Evolutionary conservation across 495 filamentous ascomycete genomes (phyloP), one percentile per base, ranked within the genome.

Genomic region (Chaetomium fimeti): DNA sequence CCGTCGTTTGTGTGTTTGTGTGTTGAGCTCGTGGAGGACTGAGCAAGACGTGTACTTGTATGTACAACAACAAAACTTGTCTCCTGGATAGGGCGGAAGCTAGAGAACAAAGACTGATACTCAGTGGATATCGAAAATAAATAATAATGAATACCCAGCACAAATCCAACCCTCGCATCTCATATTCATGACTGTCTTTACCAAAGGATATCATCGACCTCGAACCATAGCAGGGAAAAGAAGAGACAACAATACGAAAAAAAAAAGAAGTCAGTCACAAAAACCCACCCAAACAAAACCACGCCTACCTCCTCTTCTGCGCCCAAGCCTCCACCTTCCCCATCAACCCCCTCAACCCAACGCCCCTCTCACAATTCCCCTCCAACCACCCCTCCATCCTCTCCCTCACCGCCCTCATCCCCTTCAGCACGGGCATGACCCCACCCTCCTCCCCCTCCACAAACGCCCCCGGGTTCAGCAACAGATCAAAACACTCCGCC

Each of bases 311-410:
- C 72, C 69, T 67, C 51, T 68, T 68, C 69, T 45, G 72, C 11
- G 77, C 75, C 76, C 77, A 77, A 67, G 77, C 84, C 82, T 89
- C 90, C 63, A 87, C 82, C 74, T 90, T 87, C 45, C 79, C 83
- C 68, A 96, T 82, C 58, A 85, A 73, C 9, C 78, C 86, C 73
- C 93, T 88, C 70, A 96, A 78, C 47, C 90, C 89, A 16, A 85
- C 73, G 11, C 91, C 92, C 78, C 87, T 91, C 80, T 96, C 93
- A 36, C 86, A 88, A 74, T 96, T 90, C 15, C 62, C 82, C 76
- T 90, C 85, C 60, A 98, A 79, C 89, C 90, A 96, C 20, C 56
- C 68, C 79, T 98, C 93, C 94, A 98, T 97, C 66, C 74, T 77
- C 73, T 88, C 87, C 59, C 93, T 81, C 2, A 89, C 78, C 22